A percentile compares a stretch with the other conserved stretches of the same genome.
Conservation (phyloP, 495 filamentous ascomycete species). For the Hypoxylon subgilvum region DNA sequence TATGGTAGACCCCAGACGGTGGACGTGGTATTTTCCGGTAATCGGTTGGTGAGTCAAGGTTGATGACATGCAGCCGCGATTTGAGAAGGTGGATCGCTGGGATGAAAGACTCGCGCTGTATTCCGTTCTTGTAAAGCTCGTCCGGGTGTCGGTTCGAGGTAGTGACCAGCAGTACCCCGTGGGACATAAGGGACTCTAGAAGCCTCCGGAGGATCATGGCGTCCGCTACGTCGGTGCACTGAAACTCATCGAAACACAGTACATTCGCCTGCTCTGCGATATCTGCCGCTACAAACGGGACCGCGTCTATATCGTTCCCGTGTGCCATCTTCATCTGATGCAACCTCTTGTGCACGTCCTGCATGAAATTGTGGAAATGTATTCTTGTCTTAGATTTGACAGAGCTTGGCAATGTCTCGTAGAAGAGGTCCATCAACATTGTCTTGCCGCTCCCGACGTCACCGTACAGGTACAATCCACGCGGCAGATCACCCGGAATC, state of each 20-base stretch:
- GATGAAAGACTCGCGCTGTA: constrained; percentile 93
- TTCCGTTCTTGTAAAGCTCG: constrained; percentile 96
- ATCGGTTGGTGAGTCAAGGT: constrained; percentile 92
- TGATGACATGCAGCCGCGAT: constrained; percentile 80
- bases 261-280: constrained; percentile 85
- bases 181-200: constrained; percentile 87
- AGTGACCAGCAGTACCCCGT: constrained; percentile 94
- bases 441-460: constrained; percentile 99
- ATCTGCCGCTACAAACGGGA: constrained; percentile 91
- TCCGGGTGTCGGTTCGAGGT: constrained; percentile 97
- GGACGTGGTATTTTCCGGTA: constrained; percentile 96
- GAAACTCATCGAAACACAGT: constrained; percentile 98
- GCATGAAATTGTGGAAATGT: constrained; percentile 99
- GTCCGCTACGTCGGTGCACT: constrained; percentile 98
- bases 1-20: constrained; percentile 88
- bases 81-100: constrained; percentile 94
- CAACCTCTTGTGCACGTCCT: constrained; percentile 91
- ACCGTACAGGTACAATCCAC: constrained; percentile 92
- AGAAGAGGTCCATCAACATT: constrained; percentile 99
- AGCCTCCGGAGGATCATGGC: constrained; percentile 95
- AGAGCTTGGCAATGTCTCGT: constrained; percentile 83
- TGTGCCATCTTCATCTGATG: constrained; percentile 88
- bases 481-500: constrained; percentile 76
- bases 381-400: constrained; percentile 90
- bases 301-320: constrained; percentile 87